Evolutionary conservation across 306 rosid species (phyloP).

Genomic region (Crotalaria pallida): DNA sequence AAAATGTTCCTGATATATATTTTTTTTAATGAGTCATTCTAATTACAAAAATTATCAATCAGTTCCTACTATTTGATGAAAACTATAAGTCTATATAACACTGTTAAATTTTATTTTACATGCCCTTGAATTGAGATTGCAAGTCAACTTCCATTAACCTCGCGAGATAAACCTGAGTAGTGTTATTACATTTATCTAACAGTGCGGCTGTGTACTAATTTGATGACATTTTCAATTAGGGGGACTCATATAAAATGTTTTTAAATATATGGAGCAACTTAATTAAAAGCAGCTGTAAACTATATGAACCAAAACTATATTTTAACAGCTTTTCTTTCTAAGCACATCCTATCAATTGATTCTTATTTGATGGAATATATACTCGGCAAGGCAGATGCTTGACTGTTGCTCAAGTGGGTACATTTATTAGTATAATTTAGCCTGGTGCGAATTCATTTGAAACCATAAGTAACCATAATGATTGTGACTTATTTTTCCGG

Average conservation of each 20-base stretch:
- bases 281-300: too few species aligned
- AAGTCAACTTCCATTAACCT: too few species aligned
- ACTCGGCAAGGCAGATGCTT: not conserved
- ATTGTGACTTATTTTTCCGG: not conserved
- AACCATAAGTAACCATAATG: constrained; percentile 2
- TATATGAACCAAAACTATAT: not conserved
- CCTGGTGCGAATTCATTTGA: not conserved
- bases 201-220: not conserved
- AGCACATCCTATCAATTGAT: not conserved
- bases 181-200: not conserved
- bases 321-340: not conserved
- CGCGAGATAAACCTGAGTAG: too few species aligned
- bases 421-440: not conserved
- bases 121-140: not conserved
- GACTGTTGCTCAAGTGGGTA: not conserved
- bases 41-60: not conserved
- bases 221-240: not conserved
- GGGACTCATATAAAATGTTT: not conserved
- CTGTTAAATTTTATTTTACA: too few species aligned
- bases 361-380: not conserved
- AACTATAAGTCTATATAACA: too few species aligned
- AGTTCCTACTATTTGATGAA: too few species aligned
- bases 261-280: not conserved
- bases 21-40: too few species aligned
- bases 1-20: not conserved